phyloP scores from a whole-genome alignment of 345 rosid species.

The Bruguiera gymnorhiza region DNA sequence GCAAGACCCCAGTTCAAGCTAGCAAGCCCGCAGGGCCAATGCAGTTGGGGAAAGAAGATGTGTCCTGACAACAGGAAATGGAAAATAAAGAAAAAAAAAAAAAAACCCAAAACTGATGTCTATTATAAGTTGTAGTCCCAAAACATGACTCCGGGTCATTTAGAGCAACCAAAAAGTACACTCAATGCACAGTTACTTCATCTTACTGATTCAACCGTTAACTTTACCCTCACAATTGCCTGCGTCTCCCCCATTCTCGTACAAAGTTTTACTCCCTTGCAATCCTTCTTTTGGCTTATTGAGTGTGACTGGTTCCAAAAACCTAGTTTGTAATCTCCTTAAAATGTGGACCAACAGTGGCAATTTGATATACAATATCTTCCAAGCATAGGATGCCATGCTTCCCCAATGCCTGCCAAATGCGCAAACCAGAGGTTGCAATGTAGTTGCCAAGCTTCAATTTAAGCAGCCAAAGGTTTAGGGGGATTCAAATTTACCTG shows the following conservation, averaged over 20 bases:
- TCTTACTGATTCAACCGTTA: constrained; percentile 60
- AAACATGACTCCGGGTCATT: too few relatives aligned
- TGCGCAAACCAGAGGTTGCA: background rate
- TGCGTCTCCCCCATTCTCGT: constrained; percentile 73
- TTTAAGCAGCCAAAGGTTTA: background rate
- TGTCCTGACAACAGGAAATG: too few relatives aligned
- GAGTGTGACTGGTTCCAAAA: constrained; percentile 68
- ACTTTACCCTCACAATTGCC: constrained; percentile 73
- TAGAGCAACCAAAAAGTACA: too few relatives aligned
- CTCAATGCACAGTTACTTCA: constrained; percentile 42
- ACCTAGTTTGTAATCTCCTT: constrained; percentile 59
- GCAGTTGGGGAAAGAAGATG: too few relatives aligned
- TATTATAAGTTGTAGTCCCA: too few relatives aligned
- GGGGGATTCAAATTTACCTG: constrained; percentile 45
- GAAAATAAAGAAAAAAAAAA: too few relatives aligned
- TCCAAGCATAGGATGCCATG: constrained; percentile 57
- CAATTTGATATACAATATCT: constrained; percentile 70
- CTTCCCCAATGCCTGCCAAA: constrained; percentile 62
- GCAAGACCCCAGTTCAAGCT: too few relatives aligned
- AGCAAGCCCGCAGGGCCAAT: too few relatives aligned
- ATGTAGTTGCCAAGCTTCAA: background rate
- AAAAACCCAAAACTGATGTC: too few relatives aligned
- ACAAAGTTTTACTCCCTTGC: constrained; percentile 52
- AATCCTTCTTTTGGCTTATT: constrained; percentile 68
- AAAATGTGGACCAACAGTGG: constrained; percentile 70